A percentile compares a stretch with the other conserved stretches of the same genome.
Evolutionary conservation across 2,329 filamentous ascomycete genomes (phyloP).

Genomic region (Calonectria fujianensis): DNA sequence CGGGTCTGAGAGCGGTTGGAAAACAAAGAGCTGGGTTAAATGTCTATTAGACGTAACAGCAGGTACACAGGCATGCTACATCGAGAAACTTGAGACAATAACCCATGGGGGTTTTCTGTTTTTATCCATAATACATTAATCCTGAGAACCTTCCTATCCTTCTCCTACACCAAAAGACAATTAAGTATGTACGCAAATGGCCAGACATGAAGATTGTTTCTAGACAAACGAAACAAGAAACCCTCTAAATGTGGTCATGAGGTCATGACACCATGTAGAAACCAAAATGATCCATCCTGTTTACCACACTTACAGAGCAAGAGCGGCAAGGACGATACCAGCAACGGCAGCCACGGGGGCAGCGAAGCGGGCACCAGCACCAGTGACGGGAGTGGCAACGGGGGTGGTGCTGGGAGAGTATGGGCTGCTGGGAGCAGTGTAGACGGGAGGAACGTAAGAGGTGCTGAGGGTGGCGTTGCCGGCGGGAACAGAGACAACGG

Average conservation of each 20-base stretch:
- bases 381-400: constrained; percentile 38
- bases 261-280: constrained; percentile 55
- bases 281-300: constrained; percentile 45
- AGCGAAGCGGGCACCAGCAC: constrained; percentile 57
- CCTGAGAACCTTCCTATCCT: constrained; percentile 53
- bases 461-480: constrained; percentile 45
- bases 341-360: constrained; percentile 63
- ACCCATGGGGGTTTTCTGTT: constrained; percentile 55
- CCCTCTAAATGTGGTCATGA: constrained; percentile 58
- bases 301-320: constrained; percentile 64
- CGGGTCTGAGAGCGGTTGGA: not conserved
- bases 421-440: constrained; percentile 44
- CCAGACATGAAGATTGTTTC: constrained; percentile 52
- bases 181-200: constrained; percentile 57
- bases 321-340: constrained; percentile 63
- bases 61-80: constrained; percentile 54
- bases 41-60: constrained; percentile 57
- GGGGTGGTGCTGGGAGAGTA: constrained; percentile 46
- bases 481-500: constrained; percentile 33
- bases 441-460: constrained; percentile 51
- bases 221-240: constrained; percentile 52
- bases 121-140: constrained; percentile 57
- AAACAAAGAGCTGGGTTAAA: constrained; percentile 47
- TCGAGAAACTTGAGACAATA: constrained; percentile 53
- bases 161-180: constrained; percentile 53